Evolutionary conservation across 768 basidiomycete species (phyloP), one percentile per base, ranked within the genome.

Genomic region (Kwoniella botswanensis): DNA sequence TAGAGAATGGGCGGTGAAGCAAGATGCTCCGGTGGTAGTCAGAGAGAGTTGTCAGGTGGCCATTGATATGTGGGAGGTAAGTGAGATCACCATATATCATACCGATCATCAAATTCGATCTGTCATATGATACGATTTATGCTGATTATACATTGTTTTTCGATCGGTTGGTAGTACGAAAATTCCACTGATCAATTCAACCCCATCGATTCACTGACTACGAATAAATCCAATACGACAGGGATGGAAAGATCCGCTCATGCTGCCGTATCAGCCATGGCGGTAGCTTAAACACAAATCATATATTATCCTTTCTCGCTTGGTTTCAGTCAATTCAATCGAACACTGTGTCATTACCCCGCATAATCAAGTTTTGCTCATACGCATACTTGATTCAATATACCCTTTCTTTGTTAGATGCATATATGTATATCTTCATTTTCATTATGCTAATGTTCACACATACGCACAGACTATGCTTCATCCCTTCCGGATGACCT

Each of bases 21-120:
- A 88, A 70, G 92, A 94, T 76, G 89, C 92, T 9, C 94, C 95
- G 0, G 86, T 88, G 15, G 95, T 98, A 22, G 97, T 99, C 2
- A 88, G 91, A 65, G 95, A 99, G 84, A 97, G 94, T 74, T 98
- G 97, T 83, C 90, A 94, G 79, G 90, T 99, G 61, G 97, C 97
- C 2, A 88, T 99, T 65, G 97, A 97, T 83, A 94, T 98, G 93
- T 97, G 92, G 90, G 93, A 83, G 81, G 82, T 83, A 67, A 71
- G 82, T 26, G 26, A 26, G 26, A 26, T 26, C 26, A 26, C 26
- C 26, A 26, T 26, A 26, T 26, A 26, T 3, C 26, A 26, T 26
- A 26, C 26, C 26, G 26, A 26, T 26, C 26, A 26, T 26, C 26
- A 26, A 26, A 26, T 26, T 26, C 26, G 26, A 26, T 26, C 3